Percentiles rank a stretch among this genome's conserved stretches.
These are phyloP conservation scores for Tremella yokohamensis DNA, from an alignment of 768 basidiomycete genomes.

Conservation along the genomic window DNA sequence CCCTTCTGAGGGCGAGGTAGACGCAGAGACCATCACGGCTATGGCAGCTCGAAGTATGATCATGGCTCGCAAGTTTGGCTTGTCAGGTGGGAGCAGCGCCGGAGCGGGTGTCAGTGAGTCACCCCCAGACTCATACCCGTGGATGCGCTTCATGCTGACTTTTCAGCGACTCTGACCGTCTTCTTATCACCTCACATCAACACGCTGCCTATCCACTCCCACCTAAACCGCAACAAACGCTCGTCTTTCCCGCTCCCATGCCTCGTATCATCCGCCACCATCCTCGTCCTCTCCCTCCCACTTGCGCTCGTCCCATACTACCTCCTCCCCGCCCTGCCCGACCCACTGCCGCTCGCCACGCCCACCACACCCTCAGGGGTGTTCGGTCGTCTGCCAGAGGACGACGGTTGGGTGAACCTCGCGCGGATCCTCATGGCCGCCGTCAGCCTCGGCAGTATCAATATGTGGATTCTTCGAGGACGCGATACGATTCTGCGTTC, in stretches of 20 bases:
- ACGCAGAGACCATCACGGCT: not conserved
- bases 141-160: slow-evolving; percentile 9
- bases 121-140: no score
- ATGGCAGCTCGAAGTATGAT: slow-evolving; percentile 10
- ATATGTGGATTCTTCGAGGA: slow-evolving; percentile 41
- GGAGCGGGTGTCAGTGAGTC: slow-evolving; percentile 47
- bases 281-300: slow-evolving; percentile 42
- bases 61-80: slow-evolving; percentile 18
- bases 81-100: slow-evolving; percentile 33
- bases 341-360: slow-evolving; percentile 12
- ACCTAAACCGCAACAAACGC: slow-evolving; percentile 37
- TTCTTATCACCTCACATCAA: slow-evolving; percentile 49
- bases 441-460: slow-evolving; percentile 33
- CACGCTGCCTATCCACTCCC: slow-evolving; percentile 43
- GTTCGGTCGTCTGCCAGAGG: slow-evolving; percentile 29
- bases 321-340: slow-evolving; percentile 29
- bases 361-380: slow-evolving; percentile 30
- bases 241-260: slow-evolving; percentile 43
- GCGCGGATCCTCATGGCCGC: slow-evolving; percentile 43
- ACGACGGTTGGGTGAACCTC: slow-evolving; percentile 44
- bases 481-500: slow-evolving; percentile 37
- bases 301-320: slow-evolving; percentile 50
- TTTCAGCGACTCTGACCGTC: slow-evolving; percentile 38
- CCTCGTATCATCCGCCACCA: slow-evolving; percentile 28
- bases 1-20: not conserved